Conservation (phyloP, 2,329 filamentous ascomycete genomes). For the Salinomyces thailandicus region DNA sequence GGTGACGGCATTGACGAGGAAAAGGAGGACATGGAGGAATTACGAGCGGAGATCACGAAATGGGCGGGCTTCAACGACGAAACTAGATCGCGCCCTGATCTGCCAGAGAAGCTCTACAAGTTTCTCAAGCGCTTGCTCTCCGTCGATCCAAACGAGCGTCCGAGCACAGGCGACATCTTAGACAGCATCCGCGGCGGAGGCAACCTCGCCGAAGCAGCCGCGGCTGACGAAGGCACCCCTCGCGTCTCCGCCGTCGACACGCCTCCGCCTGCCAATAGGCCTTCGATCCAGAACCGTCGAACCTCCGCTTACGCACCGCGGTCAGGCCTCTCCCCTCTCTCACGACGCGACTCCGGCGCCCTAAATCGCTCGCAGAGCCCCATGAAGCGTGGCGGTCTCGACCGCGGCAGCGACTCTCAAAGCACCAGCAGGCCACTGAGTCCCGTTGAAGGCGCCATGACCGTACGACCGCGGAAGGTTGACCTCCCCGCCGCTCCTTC, state of each 20-base stretch:
- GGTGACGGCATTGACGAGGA: slow-evolving; percentile 84
- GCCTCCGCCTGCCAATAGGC: slow-evolving; percentile 20
- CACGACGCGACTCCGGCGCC: slow-evolving; percentile 10
- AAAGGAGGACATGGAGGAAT: slow-evolving; percentile 74
- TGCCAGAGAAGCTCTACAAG: slow-evolving; percentile 76
- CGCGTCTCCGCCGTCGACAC: slow-evolving; percentile 37
- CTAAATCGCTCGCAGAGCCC: slow-evolving; percentile 8
- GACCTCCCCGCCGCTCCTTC: slow-evolving; percentile 7
- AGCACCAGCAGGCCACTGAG: slow-evolving; percentile 7
- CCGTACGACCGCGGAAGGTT: slow-evolving; percentile 11
- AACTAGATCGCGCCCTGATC: slow-evolving; percentile 57
- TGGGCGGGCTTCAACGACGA: slow-evolving; percentile 71
- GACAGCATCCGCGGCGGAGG: slow-evolving; percentile 58
- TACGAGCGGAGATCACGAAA: slow-evolving; percentile 72
- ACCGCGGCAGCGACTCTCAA: background rate
- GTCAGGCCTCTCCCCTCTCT: slow-evolving; percentile 12
- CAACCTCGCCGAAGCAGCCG: slow-evolving; percentile 22
- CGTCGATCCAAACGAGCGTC: slow-evolving; percentile 63
- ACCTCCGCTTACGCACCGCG: slow-evolving; percentile 9
- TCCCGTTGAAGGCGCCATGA: slow-evolving; percentile 7
- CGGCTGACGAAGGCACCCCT: slow-evolving; percentile 13
- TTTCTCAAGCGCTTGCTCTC: slow-evolving; percentile 73
- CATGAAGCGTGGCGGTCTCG: background rate
- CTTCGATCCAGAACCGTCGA: too few relatives aligned
- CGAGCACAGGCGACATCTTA: slow-evolving; percentile 77